A percentile compares a stretch with the other conserved stretches of the same genome.
phyloP scores from a whole-genome alignment of 805 yeast species.

The Metschnikowia gelsemii region DNA sequence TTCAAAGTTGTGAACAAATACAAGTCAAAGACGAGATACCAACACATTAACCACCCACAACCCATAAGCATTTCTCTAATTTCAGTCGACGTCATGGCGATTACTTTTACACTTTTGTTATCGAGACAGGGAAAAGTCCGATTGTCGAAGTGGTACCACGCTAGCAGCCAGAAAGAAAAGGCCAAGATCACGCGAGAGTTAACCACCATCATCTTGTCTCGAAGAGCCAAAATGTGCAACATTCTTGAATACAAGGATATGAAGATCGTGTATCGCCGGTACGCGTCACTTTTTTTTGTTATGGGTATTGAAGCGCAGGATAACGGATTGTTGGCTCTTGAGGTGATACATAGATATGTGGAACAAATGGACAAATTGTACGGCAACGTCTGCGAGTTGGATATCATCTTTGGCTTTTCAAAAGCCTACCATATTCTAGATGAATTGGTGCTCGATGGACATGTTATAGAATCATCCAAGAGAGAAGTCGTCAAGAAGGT shows the following conservation, averaged over 20 bases:
- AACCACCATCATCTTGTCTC: constrained; percentile 76
- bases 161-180: constrained; percentile 83
- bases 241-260: constrained; percentile 81
- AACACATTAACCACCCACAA: not conserved
- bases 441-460: constrained; percentile 87
- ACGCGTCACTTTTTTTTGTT: constrained; percentile 89
- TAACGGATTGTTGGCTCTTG: constrained; percentile 84
- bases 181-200: constrained; percentile 79
- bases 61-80: not conserved
- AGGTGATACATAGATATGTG: constrained; percentile 86
- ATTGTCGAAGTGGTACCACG: constrained; percentile 88
- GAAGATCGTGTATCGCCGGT: constrained; percentile 86
- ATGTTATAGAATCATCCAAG: constrained; percentile 77
- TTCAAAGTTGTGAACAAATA: not conserved
- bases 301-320: constrained; percentile 81
- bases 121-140: constrained; percentile 96
- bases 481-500: constrained; percentile 76
- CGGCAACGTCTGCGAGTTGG: constrained; percentile 95
- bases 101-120: constrained; percentile 75
- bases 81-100: constrained; percentile 49
- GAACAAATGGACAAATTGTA: constrained; percentile 95
- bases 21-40: not conserved
- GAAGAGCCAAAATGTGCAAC: constrained; percentile 95
- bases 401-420: constrained; percentile 92
- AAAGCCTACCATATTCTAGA: constrained; percentile 91